These are phyloP conservation scores for Chrysophaeum taylorii DNA, from an alignment of 352 stramenopile genomes.

Conservation along the genomic window DNA sequence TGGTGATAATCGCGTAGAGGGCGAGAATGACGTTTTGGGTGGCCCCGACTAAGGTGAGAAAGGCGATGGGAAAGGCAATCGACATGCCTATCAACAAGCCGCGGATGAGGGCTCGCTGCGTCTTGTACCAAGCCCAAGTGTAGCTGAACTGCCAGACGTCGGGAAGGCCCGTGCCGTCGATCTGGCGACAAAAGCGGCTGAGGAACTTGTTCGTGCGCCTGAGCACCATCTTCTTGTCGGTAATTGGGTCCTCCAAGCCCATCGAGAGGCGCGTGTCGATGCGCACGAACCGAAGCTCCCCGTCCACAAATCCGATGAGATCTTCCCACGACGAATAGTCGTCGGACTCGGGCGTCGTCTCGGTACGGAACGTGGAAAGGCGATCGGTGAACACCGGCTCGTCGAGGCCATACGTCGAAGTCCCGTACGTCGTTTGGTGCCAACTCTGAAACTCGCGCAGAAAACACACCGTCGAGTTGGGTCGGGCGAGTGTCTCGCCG, in stretches of 20 bases:
- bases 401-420: conserved; percentile 2
- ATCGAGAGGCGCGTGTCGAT: conserved; percentile 7
- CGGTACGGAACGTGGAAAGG: neutral
- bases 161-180: neutral
- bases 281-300: conserved; percentile 28
- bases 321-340: conserved; percentile 19
- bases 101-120: conserved; percentile 27
- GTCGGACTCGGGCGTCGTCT: neutral
- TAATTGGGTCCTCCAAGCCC: neutral
- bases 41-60: conserved; percentile 27
- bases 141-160: neutral
- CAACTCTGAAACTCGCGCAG: conserved; percentile 24
- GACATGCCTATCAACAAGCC: conserved; percentile 32
- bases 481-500: conserved; percentile 12
- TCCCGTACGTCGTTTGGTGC: conserved; percentile 16
- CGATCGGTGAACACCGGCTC: neutral
- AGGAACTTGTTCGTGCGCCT: neutral
- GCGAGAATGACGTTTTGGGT: conserved; percentile 31
- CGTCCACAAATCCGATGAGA: conserved; percentile 29
- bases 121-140: conserved; percentile 22
- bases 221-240: neutral
- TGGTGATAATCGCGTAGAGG: conserved; percentile 29
- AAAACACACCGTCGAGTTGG: conserved; percentile 14
- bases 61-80: conserved; percentile 34
- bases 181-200: neutral